A percentile compares a stretch with the other conserved stretches of the same genome.
These are phyloP conservation scores for Hymenoscyphus fraxineus DNA, from an alignment of 2,329 filamentous ascomycete genomes.

Conservation along the genomic window DNA sequence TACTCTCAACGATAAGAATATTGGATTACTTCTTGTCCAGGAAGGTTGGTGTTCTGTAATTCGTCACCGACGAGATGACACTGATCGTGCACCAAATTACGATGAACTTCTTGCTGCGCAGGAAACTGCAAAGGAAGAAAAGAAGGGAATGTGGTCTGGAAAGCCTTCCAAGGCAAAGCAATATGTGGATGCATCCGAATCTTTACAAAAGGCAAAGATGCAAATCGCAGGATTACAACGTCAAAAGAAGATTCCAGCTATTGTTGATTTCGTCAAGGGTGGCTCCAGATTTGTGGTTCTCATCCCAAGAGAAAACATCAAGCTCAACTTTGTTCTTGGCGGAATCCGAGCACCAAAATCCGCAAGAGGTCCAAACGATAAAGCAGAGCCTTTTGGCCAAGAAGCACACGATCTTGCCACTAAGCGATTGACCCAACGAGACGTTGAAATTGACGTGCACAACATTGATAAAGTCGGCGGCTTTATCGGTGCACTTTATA, in stretches of 20 bases:
- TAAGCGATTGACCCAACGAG: slow-evolving; percentile 83
- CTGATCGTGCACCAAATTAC: slow-evolving; percentile 89
- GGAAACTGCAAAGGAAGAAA: slow-evolving; percentile 76
- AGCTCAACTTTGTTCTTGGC: slow-evolving; percentile 90
- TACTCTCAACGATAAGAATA: slow-evolving; percentile 77
- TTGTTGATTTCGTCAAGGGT: slow-evolving; percentile 98
- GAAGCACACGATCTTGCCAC: slow-evolving; percentile 92
- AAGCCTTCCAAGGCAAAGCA: slow-evolving; percentile 81
- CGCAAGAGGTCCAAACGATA: slow-evolving; percentile 71
- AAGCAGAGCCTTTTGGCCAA: slow-evolving; percentile 89
- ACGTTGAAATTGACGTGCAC: slow-evolving; percentile 93
- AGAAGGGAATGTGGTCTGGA: slow-evolving; percentile 91
- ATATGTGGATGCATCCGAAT: slow-evolving; percentile 88
- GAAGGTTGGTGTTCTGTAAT: slow-evolving; percentile 92
- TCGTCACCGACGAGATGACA: slow-evolving; percentile 89
- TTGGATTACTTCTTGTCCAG: slow-evolving; percentile 81
- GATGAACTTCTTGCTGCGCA: slow-evolving; percentile 81
- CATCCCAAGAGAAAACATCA: slow-evolving; percentile 87
- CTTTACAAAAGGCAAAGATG: slow-evolving; percentile 89
- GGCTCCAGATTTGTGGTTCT: slow-evolving; percentile 90
- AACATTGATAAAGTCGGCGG: slow-evolving; percentile 95
- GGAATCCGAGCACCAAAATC: slow-evolving; percentile 89
- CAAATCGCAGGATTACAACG: slow-evolving; percentile 83
- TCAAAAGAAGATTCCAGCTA: slow-evolving; percentile 85
- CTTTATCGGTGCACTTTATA: slow-evolving; percentile 91